A percentile compares a stretch with the other conserved stretches of the same genome.
Conservation (phyloP, 257 asterid genomes). For the Solanum clarkiae region DNA sequence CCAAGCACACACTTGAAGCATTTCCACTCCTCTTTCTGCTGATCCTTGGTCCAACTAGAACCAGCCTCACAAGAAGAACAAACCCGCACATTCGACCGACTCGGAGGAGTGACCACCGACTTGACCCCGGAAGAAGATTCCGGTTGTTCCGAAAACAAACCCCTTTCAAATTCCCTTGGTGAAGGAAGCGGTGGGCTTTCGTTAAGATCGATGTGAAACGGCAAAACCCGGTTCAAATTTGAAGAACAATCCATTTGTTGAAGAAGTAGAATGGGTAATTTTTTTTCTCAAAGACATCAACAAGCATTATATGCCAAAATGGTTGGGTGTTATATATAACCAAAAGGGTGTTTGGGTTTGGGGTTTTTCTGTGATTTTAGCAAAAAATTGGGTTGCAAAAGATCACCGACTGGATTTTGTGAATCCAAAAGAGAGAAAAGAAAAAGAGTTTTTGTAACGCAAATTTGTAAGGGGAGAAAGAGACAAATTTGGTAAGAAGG, state of each 20-base stretch:
- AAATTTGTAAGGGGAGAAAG: not conserved
- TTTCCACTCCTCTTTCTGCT: slow-evolving; percentile 29
- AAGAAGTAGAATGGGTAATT: not conserved
- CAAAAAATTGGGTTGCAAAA: not conserved
- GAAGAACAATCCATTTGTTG: slow-evolving; percentile 6
- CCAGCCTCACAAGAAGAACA: slow-evolving; percentile 7
- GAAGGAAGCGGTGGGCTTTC: slow-evolving; percentile 62
- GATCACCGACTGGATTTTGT: slow-evolving; percentile 1
- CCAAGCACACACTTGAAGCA: slow-evolving; percentile 59
- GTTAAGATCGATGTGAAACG: slow-evolving; percentile 60
- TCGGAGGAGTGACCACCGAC: not conserved
- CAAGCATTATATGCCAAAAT: slow-evolving; percentile 1
- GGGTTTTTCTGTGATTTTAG: not conserved
- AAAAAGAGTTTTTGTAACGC: not conserved
- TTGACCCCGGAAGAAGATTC: not conserved
- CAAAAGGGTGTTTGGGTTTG: not conserved
- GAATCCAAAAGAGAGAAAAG: not conserved
- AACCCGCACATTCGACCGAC: not conserved
- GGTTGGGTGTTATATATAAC: not conserved
- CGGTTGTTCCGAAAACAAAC: not conserved
- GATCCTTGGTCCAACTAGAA: slow-evolving; percentile 25
- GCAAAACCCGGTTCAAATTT: slow-evolving; percentile 19
- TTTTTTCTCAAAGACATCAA: not conserved
- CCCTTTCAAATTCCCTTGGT: slow-evolving; percentile 32
- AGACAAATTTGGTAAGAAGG: not conserved